Evolutionary conservation across 306 rosid species (phyloP).

Genomic region (Malus sieversii): DNA sequence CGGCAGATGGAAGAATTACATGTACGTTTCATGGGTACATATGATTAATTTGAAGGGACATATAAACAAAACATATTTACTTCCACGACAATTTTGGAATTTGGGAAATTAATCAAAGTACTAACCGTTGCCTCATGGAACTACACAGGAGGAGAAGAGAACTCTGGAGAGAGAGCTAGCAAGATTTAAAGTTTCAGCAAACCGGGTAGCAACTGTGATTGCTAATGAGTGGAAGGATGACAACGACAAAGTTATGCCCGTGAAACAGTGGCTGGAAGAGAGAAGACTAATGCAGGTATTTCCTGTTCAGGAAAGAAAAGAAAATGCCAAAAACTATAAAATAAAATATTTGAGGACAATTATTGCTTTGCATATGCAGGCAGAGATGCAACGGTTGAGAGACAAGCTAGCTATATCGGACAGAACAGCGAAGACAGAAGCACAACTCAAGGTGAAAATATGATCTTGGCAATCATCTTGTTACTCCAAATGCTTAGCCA

Average conservation of each 20-base stretch:
- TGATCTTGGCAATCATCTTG: not conserved
- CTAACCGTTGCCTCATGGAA: conserved; percentile 18
- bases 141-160: conserved; percentile 75
- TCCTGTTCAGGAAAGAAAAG: not conserved
- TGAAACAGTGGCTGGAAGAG: conserved; percentile 91
- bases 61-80: not conserved
- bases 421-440: conserved; percentile 92
- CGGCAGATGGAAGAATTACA: conserved; percentile 62
- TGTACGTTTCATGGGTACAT: conserved; percentile 31
- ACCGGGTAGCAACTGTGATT: conserved; percentile 70
- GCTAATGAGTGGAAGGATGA: conserved; percentile 98
- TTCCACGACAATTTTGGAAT: not conserved
- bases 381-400: conserved; percentile 80
- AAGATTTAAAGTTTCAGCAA: conserved; percentile 71
- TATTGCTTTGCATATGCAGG: conserved; percentile 34
- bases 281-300: conserved; percentile 78
- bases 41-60: not conserved
- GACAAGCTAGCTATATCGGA: conserved; percentile 72
- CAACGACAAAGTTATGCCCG: conserved; percentile 85
- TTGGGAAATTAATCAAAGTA: conserved; percentile 5
- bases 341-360: not conserved
- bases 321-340: not conserved
- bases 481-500: not conserved
- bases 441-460: conserved; percentile 67
- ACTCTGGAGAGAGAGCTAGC: conserved; percentile 87